phyloP scores from a whole-genome alignment of 1,139 yeast species.

The Zygotorulaspora mrakii region DNA sequence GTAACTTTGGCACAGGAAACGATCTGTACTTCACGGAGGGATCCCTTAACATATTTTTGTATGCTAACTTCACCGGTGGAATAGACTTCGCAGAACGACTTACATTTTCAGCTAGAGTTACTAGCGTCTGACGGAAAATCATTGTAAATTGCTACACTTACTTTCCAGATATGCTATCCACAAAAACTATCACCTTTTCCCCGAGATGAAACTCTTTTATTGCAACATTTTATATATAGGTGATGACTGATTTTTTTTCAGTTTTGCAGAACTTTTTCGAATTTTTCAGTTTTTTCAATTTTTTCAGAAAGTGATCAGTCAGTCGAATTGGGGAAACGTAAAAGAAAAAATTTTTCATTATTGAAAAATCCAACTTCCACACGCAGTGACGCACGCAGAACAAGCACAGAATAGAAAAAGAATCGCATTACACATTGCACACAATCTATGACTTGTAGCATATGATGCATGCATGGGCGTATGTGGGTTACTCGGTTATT shows the following conservation, averaged over 20 bases:
- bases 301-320: neutral
- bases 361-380: neutral
- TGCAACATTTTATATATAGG: conserved; percentile 9
- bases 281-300: conserved; percentile 1
- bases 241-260: no score
- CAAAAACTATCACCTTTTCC: no score
- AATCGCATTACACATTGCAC: neutral
- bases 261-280: no score
- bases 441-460: no score
- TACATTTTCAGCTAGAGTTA: conserved; percentile 19
- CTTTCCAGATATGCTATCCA: no score
- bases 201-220: no score
- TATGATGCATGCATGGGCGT: no score
- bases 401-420: neutral
- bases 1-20: conserved; percentile 62
- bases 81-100: conserved; percentile 27
- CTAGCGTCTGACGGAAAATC: conserved; percentile 16
- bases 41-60: conserved; percentile 55
- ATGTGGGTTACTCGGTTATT: no score
- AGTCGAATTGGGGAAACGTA: conserved; percentile 3
- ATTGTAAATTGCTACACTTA: no score
- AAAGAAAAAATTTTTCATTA: conserved; percentile 7
- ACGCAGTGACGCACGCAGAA: neutral
- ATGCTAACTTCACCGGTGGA: conserved; percentile 36
- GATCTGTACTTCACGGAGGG: conserved; percentile 75